A percentile compares a stretch with the other conserved stretches of the same genome.
Conservation (phyloP, 805 yeast genomes). For the Myxozyma monticola region DNA sequence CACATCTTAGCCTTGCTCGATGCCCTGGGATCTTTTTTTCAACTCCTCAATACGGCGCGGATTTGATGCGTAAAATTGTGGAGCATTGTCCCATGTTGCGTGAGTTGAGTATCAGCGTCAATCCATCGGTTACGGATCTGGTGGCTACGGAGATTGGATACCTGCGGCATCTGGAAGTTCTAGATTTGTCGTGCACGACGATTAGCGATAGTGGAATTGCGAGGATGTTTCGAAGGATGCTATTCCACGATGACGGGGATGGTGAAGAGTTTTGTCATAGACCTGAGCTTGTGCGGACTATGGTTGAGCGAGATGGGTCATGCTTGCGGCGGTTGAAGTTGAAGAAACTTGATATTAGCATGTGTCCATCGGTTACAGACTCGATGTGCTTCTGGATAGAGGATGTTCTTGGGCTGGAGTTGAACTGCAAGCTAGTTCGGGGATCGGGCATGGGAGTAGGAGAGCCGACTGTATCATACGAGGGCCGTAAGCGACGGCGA, state of each 20-base stretch:
- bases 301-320: neutral
- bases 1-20: slow-evolving; percentile 1
- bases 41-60: slow-evolving; percentile 6
- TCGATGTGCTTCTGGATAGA: slow-evolving; percentile 12
- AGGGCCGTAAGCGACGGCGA: slow-evolving; percentile 5
- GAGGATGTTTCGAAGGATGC: neutral
- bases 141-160: slow-evolving; percentile 3
- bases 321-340: neutral
- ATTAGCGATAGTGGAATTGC: slow-evolving; percentile 5
- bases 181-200: slow-evolving; percentile 12
- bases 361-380: slow-evolving; percentile 8
- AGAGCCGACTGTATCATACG: neutral
- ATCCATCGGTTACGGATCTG: slow-evolving; percentile 5
- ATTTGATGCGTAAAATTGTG: slow-evolving; percentile 4
- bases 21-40: slow-evolving; percentile 14
- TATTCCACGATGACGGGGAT: neutral
- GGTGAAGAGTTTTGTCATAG: neutral
- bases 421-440: slow-evolving; percentile 5
- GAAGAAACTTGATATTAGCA: slow-evolving; percentile 1
- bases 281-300: neutral
- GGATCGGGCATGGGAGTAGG: no score
- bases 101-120: slow-evolving; percentile 8
- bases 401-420: slow-evolving; percentile 2
- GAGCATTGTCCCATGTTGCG: slow-evolving; percentile 7
- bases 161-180: slow-evolving; percentile 2